phyloP scores from a whole-genome alignment of 768 basidiomycete species.

The Gautieria morchelliformis region DNA sequence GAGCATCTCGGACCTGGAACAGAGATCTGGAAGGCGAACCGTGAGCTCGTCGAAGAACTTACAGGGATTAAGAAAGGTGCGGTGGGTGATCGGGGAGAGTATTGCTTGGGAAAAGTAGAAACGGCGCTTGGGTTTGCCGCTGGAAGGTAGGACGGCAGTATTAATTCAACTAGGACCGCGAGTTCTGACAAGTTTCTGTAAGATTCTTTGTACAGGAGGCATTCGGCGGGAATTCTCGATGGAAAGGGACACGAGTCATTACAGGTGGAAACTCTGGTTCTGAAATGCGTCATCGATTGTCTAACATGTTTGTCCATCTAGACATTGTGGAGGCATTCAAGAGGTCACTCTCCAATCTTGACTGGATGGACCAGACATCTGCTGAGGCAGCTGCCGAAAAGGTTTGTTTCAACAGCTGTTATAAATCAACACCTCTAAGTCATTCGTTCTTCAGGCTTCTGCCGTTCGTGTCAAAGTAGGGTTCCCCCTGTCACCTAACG shows the following conservation, averaged over 20 bases:
- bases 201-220: conserved; percentile 71
- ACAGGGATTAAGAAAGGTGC: conserved; percentile 83
- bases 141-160: conserved; percentile 43
- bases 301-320: conserved; percentile 21
- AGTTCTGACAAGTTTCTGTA: conserved; percentile 10
- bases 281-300: neutral
- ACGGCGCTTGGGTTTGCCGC: conserved; percentile 77
- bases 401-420: conserved; percentile 26
- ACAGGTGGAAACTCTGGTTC: conserved; percentile 34
- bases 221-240: conserved; percentile 69
- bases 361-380: conserved; percentile 89
- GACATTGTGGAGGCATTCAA: conserved; percentile 82
- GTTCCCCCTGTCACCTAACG: conserved; percentile 83
- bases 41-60: conserved; percentile 60
- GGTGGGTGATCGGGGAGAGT: conserved; percentile 72
- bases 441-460: conserved; percentile 42
- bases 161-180: neutral
- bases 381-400: conserved; percentile 78
- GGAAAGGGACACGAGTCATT: conserved; percentile 78
- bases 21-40: conserved; percentile 68
- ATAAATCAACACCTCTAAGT: too few relatives aligned
- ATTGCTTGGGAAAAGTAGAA: conserved; percentile 69
- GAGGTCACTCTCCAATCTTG: conserved; percentile 55
- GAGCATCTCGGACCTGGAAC: conserved; percentile 66
- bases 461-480: conserved; percentile 87